A percentile compares a stretch with the other conserved stretches of the same genome.
These are phyloP conservation scores for Cystofilobasidium bisporidii DNA, from an alignment of 768 basidiomycete genomes.

Conservation along the genomic window DNA sequence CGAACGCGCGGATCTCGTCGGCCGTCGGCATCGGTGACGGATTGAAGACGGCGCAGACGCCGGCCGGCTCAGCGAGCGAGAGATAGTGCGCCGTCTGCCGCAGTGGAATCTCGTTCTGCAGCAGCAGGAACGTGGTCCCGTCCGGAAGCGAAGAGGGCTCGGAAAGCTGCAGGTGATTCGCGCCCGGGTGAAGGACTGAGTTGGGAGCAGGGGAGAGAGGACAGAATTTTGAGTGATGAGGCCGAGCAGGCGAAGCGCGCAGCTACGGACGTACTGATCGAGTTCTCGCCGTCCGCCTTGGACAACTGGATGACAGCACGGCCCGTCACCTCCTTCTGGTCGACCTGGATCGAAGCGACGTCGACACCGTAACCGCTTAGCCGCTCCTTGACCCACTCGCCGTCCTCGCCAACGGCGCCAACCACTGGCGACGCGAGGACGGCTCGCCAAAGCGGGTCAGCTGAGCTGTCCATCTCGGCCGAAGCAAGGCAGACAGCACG, in stretches of 20 bases:
- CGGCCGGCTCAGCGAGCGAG: conserved; percentile 29
- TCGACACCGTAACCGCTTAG: conserved; percentile 37
- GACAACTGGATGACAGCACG: conserved; percentile 44
- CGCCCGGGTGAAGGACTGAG: conserved; percentile 40
- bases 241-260: too few relatives aligned
- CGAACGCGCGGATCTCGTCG: conserved; percentile 36
- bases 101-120: conserved; percentile 45
- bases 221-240: too few relatives aligned
- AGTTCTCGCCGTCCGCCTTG: conserved; percentile 41
- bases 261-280: too few relatives aligned
- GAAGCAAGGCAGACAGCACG: conserved; percentile 14
- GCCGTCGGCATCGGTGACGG: conserved; percentile 42
- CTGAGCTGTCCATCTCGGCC: background rate
- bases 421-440: background rate
- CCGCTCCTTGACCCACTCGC: conserved; percentile 33
- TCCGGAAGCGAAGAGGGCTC: conserved; percentile 27
- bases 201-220: too few relatives aligned
- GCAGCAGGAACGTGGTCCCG: conserved; percentile 38
- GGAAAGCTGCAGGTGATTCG: conserved; percentile 33
- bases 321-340: conserved; percentile 40
- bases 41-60: conserved; percentile 40
- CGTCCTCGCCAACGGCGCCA: conserved; percentile 27
- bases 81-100: conserved; percentile 33
- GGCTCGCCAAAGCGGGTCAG: conserved; percentile 29
- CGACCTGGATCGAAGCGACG: conserved; percentile 28